Conservation (phyloP, 2,329 filamentous ascomycete genomes). For the Didymella arachidicola region DNA sequence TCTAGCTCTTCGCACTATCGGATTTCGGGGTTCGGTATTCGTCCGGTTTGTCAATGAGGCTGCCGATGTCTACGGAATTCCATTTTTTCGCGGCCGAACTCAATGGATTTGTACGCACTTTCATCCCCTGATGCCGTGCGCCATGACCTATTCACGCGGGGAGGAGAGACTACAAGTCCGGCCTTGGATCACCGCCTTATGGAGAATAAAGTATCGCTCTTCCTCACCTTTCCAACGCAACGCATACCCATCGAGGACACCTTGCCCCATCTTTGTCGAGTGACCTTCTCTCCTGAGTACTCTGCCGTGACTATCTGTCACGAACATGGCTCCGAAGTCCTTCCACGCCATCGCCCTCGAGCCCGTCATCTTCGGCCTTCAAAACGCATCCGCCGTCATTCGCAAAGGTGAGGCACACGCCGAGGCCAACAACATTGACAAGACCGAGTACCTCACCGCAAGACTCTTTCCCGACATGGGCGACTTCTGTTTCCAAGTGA, state of each 20-base stretch:
- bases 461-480: conserved; percentile 60
- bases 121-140: background rate
- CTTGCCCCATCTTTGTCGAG: too few species aligned
- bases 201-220: background rate
- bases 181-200: background rate
- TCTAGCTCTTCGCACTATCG: background rate
- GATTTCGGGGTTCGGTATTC: conserved; percentile 10
- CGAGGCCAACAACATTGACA: conserved; percentile 48
- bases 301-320: too few species aligned
- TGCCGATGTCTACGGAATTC: background rate
- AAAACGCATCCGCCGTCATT: conserved; percentile 55
- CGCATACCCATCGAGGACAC: too few species aligned
- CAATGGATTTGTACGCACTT: background rate
- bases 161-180: background rate
- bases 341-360: conserved; percentile 52
- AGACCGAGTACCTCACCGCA: conserved; percentile 51
- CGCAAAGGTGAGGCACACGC: conserved; percentile 55
- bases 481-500: conserved; percentile 60
- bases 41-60: background rate
- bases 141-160: background rate
- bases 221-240: background rate
- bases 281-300: too few species aligned
- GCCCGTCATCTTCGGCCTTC: conserved; percentile 54
- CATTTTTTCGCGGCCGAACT: background rate
- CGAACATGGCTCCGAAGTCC: conserved; percentile 29